Percentiles rank a stretch among this genome's conserved stretches.
phyloP scores from a whole-genome alignment of 116 monocot genomes.

The Posidonia oceanica region DNA sequence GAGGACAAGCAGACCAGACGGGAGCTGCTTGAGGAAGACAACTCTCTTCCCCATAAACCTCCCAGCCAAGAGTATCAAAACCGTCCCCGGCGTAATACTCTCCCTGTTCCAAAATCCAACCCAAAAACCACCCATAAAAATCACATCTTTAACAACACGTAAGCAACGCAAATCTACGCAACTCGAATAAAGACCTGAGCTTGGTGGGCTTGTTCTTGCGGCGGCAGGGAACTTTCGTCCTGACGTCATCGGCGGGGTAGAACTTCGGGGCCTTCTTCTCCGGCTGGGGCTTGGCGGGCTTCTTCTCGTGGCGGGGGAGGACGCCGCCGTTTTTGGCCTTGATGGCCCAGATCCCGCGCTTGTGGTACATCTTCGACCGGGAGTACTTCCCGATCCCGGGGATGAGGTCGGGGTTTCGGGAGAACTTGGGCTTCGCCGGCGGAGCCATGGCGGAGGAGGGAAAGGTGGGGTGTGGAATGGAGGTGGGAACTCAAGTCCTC shows the following conservation, averaged over 20 bases:
- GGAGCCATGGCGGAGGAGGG: constrained; percentile 14
- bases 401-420: constrained; percentile 33
- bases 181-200: constrained; percentile 28
- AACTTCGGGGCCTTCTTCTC: constrained; percentile 44
- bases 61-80: constrained; percentile 61
- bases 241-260: constrained; percentile 54
- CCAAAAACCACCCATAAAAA: too few relatives aligned
- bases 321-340: constrained; percentile 52
- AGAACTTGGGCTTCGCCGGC: constrained; percentile 17
- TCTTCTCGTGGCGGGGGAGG: constrained; percentile 37
- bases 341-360: constrained; percentile 52
- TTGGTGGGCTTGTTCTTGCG: constrained; percentile 46
- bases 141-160: background rate
- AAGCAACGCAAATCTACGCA: too few relatives aligned
- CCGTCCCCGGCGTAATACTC: constrained; percentile 64
- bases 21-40: constrained; percentile 67
- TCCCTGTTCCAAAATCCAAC: constrained; percentile 18
- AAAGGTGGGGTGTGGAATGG: too few relatives aligned
- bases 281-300: constrained; percentile 12
- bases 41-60: constrained; percentile 83
- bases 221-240: constrained; percentile 11
- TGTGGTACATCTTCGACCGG: constrained; percentile 55
- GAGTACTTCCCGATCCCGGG: constrained; percentile 40
- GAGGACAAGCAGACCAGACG: constrained; percentile 69
- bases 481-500: background rate